phyloP scores from a whole-genome alignment of 2,329 filamentous ascomycete species.

The Fusarium sp. region DNA sequence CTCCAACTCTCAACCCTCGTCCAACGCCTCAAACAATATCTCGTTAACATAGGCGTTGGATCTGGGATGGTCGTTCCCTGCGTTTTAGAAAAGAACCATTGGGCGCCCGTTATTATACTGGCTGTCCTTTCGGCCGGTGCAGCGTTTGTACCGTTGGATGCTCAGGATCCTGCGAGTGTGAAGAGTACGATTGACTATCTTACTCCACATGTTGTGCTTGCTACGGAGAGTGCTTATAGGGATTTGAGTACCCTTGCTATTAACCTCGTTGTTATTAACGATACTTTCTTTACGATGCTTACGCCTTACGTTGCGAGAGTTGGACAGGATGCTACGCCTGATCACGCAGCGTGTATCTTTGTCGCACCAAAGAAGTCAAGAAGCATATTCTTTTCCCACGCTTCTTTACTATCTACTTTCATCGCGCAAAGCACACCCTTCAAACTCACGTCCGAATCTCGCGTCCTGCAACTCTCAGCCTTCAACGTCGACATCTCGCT shows the following conservation, averaged over 20 bases:
- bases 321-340: constrained; percentile 51
- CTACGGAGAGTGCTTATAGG: constrained; percentile 56
- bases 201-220: constrained; percentile 57
- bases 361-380: constrained; percentile 68
- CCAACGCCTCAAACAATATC: constrained; percentile 54
- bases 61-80: constrained; percentile 71
- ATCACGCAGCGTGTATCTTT: constrained; percentile 69
- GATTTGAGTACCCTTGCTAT: constrained; percentile 55
- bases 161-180: constrained; percentile 55
- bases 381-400: constrained; percentile 71
- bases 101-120: constrained; percentile 76
- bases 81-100: constrained; percentile 74
- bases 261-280: constrained; percentile 56
- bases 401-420: constrained; percentile 65
- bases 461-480: constrained; percentile 66
- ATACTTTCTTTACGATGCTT: constrained; percentile 54
- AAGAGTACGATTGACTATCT: constrained; percentile 57
- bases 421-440: constrained; percentile 62
- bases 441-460: constrained; percentile 60
- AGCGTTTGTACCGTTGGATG: constrained; percentile 62
- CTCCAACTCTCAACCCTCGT: constrained; percentile 53
- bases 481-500: constrained; percentile 66
- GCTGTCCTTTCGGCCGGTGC: constrained; percentile 71
- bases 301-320: constrained; percentile 46
- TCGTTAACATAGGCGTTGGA: constrained; percentile 62